phyloP scores from a whole-genome alignment of 1,284 basidiomycete species.

The Inonotus hispidus region DNA sequence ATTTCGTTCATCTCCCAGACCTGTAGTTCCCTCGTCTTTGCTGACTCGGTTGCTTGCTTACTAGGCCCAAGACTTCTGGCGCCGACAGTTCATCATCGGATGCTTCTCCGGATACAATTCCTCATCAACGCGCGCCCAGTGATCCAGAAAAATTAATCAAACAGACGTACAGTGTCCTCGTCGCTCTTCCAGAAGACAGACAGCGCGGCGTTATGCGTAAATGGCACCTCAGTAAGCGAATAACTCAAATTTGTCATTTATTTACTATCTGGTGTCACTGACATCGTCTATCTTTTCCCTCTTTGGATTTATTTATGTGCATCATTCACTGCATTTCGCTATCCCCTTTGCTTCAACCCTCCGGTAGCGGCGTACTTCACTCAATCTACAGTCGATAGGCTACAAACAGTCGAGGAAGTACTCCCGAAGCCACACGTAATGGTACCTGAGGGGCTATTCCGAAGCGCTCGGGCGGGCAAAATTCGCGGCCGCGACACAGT shows the following conservation, averaged over 20 bases:
- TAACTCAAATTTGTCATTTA: background rate
- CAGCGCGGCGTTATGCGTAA: conserved; percentile 60
- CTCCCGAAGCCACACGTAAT: conserved; percentile 54
- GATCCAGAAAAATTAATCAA: conserved; percentile 65
- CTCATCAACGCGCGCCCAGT: conserved; percentile 22
- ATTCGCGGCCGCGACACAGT: conserved; percentile 37
- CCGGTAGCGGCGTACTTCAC: conserved; percentile 72
- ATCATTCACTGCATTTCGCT: conserved; percentile 4
- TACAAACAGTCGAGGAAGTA: conserved; percentile 62
- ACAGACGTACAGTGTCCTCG: conserved; percentile 79
- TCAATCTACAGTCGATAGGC: conserved; percentile 60
- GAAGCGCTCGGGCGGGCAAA: conserved; percentile 66
- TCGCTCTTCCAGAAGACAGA: conserved; percentile 62
- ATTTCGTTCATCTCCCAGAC: background rate
- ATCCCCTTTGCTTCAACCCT: conserved; percentile 15
- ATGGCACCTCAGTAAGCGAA: conserved; percentile 71
- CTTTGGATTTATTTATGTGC: background rate
- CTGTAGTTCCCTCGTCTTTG: conserved; percentile 1
- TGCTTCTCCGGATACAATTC: conserved; percentile 31
- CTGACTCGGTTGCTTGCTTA: background rate
- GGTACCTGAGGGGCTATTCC: conserved; percentile 71
- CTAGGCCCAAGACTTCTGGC: conserved; percentile 17
- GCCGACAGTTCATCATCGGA: conserved; percentile 29
- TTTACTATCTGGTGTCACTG: conserved; percentile 19
- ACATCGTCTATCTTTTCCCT: conserved; percentile 3